Conservation (phyloP, 2,329 filamentous ascomycete genomes). For the Rhynchosporium graminicola region DNA sequence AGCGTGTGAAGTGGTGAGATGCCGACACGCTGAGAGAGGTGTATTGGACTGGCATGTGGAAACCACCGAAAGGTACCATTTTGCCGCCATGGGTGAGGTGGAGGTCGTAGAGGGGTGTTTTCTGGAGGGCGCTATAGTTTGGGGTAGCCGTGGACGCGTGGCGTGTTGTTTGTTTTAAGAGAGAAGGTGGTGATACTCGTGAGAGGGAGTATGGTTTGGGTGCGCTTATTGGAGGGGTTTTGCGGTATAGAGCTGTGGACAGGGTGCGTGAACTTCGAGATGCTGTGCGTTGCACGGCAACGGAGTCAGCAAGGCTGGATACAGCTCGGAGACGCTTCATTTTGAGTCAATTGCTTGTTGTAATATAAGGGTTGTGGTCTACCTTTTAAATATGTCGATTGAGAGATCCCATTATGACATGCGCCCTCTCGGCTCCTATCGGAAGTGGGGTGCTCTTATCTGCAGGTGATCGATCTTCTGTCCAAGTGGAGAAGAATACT, state of each 20-base stretch:
- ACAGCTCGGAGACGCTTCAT: slow-evolving; percentile 39
- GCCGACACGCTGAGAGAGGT: slow-evolving; percentile 72
- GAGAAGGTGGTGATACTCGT: slow-evolving; percentile 9
- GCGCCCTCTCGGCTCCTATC: slow-evolving; percentile 23
- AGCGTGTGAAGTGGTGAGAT: slow-evolving; percentile 87
- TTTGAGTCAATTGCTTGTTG: slow-evolving; percentile 31
- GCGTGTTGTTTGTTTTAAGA: slow-evolving; percentile 18
- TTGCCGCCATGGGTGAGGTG: slow-evolving; percentile 80
- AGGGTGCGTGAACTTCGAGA: slow-evolving; percentile 30
- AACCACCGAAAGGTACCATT: slow-evolving; percentile 96
- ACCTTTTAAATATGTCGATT: slow-evolving; percentile 6
- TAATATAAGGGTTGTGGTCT: slow-evolving; percentile 13
- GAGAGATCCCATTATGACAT: slow-evolving; percentile 12
- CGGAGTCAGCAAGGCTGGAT: slow-evolving; percentile 28
- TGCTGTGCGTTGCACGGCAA: slow-evolving; percentile 17
- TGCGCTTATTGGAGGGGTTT: slow-evolving; percentile 4
- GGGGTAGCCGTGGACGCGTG: slow-evolving; percentile 29
- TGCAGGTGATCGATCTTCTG: background rate
- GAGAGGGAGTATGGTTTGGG: slow-evolving; percentile 21
- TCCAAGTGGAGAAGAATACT: background rate
- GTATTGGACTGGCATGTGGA: slow-evolving; percentile 92
- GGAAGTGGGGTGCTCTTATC: slow-evolving; percentile 25
- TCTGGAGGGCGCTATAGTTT: slow-evolving; percentile 46
- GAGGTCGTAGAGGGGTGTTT: slow-evolving; percentile 77
- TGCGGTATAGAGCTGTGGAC: slow-evolving; percentile 33